Conservation (phyloP, 1,284 basidiomycete genomes). For the Boletus semigastroideus region DNA sequence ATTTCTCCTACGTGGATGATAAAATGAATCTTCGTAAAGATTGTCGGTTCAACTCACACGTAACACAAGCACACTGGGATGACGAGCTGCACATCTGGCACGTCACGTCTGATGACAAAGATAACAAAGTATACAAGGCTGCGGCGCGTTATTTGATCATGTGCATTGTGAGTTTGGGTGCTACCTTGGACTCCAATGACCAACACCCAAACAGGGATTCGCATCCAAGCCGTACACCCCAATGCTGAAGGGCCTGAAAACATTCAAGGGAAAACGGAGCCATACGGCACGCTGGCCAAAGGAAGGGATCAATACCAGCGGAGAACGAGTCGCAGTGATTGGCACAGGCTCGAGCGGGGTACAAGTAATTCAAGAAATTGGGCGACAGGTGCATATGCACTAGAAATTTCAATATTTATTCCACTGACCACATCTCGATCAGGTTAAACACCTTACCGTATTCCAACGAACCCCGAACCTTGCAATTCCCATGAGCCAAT, state of each 20-base stretch:
- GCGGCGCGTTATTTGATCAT: slow-evolving; percentile 14
- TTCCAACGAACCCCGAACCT: slow-evolving; percentile 23
- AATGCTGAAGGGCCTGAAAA: slow-evolving; percentile 12
- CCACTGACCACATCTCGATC: background rate
- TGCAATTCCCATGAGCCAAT: slow-evolving; percentile 12
- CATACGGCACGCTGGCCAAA: slow-evolving; percentile 19
- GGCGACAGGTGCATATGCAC: slow-evolving; percentile 6
- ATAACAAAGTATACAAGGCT: slow-evolving; percentile 12
- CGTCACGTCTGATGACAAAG: slow-evolving; percentile 10
- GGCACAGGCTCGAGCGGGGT: slow-evolving; percentile 22
- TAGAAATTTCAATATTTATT: no score
- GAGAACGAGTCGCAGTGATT: slow-evolving; percentile 19
- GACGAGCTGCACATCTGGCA: slow-evolving; percentile 13
- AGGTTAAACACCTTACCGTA: slow-evolving; percentile 14
- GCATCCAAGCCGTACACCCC: slow-evolving; percentile 19
- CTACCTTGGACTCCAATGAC: no score
- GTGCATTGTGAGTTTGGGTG: slow-evolving; percentile 14
- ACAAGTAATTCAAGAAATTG: slow-evolving; percentile 17
- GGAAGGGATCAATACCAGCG: slow-evolving; percentile 13
- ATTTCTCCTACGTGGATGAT: slow-evolving; percentile 14
- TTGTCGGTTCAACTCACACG: slow-evolving; percentile 15
- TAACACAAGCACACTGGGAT: slow-evolving; percentile 16
- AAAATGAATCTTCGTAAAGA: slow-evolving; percentile 17
- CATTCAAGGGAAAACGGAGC: slow-evolving; percentile 8
- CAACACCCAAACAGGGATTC: slow-evolving; percentile 9